These are phyloP conservation scores for Globisporangium orthogonon DNA, from an alignment of 352 stramenopile genomes.

Conservation along the genomic window DNA sequence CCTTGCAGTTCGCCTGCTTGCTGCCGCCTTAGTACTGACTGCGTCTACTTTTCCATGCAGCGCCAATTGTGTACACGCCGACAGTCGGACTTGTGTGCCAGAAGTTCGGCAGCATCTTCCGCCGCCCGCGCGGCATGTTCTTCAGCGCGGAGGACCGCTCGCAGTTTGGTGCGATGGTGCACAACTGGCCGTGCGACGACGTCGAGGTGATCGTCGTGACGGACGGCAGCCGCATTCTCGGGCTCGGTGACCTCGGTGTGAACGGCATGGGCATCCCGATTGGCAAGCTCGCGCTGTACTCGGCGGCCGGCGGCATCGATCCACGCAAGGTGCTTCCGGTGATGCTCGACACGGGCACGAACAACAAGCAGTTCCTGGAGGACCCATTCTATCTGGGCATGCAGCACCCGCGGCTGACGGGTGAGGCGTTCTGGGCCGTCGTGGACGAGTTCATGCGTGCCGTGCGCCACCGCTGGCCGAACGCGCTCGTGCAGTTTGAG, in stretches of 20 bases:
- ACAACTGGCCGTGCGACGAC: slow-evolving; percentile 96
- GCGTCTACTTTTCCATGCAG: slow-evolving; percentile 16
- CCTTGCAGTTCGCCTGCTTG: slow-evolving; percentile 10
- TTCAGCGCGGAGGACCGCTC: slow-evolving; percentile 90
- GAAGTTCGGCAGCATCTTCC: slow-evolving; percentile 90
- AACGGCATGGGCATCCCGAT: slow-evolving; percentile 99
- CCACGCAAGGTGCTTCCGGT: slow-evolving; percentile 93
- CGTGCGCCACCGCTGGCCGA: slow-evolving; percentile 86
- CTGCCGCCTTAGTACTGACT: neutral
- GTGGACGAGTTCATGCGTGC: slow-evolving; percentile 92
- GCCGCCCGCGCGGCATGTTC: slow-evolving; percentile 92
- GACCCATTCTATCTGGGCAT: slow-evolving; percentile 95
- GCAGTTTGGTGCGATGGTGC: slow-evolving; percentile 86
- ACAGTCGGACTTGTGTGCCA: slow-evolving; percentile 93
- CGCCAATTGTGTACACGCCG: slow-evolving; percentile 96
- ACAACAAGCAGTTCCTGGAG: slow-evolving; percentile 92
- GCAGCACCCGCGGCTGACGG: slow-evolving; percentile 85
- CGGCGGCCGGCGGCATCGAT: slow-evolving; percentile 91
- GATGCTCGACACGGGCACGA: slow-evolving; percentile 94
- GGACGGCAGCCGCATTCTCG: slow-evolving; percentile 95
- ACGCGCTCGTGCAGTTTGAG: slow-evolving; percentile 95
- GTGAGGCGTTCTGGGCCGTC: slow-evolving; percentile 92
- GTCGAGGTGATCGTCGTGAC: slow-evolving; percentile 97
- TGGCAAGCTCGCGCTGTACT: slow-evolving; percentile 94
- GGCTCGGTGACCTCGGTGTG: slow-evolving; percentile 93